Conservation (phyloP, 83 land plant genomes). For the Isoetes engelmannii region DNA sequence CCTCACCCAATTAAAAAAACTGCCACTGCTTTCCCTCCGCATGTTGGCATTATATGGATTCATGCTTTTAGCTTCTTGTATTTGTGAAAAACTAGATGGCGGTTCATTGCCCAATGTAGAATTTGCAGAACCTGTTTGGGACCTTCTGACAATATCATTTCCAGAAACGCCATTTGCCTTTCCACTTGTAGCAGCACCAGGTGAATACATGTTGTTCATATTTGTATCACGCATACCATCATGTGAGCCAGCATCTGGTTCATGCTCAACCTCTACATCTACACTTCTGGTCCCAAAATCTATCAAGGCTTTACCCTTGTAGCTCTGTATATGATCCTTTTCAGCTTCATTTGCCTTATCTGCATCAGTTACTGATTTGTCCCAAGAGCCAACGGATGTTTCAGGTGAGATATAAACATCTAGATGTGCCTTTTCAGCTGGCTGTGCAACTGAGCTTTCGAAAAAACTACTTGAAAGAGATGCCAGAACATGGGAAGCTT, state of each 20-base stretch:
- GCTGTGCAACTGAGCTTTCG: slow-evolving; percentile 15
- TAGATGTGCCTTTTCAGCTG: slow-evolving; percentile 12
- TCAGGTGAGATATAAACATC: background rate
- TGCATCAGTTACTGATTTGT: background rate
- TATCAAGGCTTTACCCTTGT: background rate
- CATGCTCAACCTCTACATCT: background rate
- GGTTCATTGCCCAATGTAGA: too few relatives aligned
- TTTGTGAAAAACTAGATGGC: too few relatives aligned
- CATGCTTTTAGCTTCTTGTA: background rate
- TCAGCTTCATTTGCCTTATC: background rate
- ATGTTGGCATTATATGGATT: background rate
- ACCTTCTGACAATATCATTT: background rate
- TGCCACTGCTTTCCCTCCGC: background rate
- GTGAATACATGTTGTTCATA: too few relatives aligned
- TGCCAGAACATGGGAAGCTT: background rate
- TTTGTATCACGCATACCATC: background rate
- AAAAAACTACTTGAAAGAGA: background rate
- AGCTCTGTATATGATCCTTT: background rate
- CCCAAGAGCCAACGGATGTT: background rate
- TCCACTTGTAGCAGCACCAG: too few relatives aligned
- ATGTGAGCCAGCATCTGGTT: background rate
- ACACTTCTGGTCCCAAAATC: background rate
- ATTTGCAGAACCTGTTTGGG: background rate
- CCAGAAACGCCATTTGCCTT: too few relatives aligned
- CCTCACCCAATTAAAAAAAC: slow-evolving; percentile 8